Evolutionary conservation across 164 flowering plant species (phyloP).

Genomic region (Sedum album): DNA sequence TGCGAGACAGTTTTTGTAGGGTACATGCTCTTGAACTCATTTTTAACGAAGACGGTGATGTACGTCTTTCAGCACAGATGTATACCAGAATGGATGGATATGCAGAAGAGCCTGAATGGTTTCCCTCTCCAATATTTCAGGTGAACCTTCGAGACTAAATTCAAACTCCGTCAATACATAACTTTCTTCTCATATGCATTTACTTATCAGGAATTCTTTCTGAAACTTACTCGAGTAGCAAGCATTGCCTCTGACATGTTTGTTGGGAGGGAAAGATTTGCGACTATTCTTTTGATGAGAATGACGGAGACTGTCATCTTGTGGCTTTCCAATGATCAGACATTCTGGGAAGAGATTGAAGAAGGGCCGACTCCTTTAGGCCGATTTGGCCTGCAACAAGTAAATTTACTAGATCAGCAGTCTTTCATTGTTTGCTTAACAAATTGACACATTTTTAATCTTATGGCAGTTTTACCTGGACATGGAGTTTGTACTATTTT

Average conservation of each 20-base stretch:
- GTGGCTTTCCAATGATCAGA: conserved; percentile 87
- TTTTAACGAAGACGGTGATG: conserved; percentile 80
- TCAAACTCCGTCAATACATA: not conserved
- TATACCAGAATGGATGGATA: conserved; percentile 56
- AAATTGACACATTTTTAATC: conserved; percentile 1
- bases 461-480: conserved; percentile 53
- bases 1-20: conserved; percentile 79
- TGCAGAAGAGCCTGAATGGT: conserved; percentile 75
- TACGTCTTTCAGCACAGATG: conserved; percentile 53
- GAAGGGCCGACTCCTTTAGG: conserved; percentile 69
- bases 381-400: conserved; percentile 88
- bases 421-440: not conserved
- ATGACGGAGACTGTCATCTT: conserved; percentile 89
- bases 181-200: not conserved
- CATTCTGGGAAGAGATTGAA: conserved; percentile 93
- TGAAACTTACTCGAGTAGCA: conserved; percentile 54
- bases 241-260: conserved; percentile 82
- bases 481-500: conserved; percentile 53
- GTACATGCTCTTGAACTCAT: conserved; percentile 91
- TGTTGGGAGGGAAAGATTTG: conserved; percentile 92
- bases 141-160: conserved; percentile 21
- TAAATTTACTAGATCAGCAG: conserved; percentile 14
- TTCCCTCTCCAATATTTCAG: conserved; percentile 90
- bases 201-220: conserved; percentile 56
- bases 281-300: conserved; percentile 78